phyloP scores from a whole-genome alignment of 164 flowering plant species.

The Santalum album region DNA sequence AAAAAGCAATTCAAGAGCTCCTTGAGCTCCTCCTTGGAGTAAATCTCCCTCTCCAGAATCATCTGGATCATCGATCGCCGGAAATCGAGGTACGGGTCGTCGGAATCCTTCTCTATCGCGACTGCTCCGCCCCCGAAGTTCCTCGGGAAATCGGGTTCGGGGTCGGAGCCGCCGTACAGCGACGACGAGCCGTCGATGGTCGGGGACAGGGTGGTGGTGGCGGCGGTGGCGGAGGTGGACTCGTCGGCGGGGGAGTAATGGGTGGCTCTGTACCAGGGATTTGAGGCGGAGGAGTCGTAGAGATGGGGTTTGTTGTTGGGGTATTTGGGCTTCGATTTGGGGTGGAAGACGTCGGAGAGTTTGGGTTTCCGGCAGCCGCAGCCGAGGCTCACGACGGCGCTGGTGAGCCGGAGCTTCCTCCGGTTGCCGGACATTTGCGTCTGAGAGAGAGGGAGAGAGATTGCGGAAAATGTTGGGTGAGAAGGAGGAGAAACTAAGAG shows the following conservation, averaged over 20 bases:
- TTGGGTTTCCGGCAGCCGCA: slow-evolving; percentile 55
- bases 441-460: slow-evolving; percentile 13
- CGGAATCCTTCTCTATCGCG: slow-evolving; percentile 61
- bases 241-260: background rate
- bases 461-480: background rate
- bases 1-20: slow-evolving; percentile 56
- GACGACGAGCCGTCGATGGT: background rate
- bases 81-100: slow-evolving; percentile 67
- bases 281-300: slow-evolving; percentile 16
- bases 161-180: background rate
- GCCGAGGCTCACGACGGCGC: slow-evolving; percentile 39
- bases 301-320: background rate
- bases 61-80: slow-evolving; percentile 65
- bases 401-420: slow-evolving; percentile 32
- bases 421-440: slow-evolving; percentile 22
- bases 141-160: background rate
- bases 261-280: slow-evolving; percentile 22
- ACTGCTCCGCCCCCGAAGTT: slow-evolving; percentile 22
- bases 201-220: slow-evolving; percentile 21
- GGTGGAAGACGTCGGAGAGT: slow-evolving; percentile 40
- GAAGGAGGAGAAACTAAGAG: background rate
- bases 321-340: slow-evolving; percentile 15
- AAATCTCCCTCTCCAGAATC: slow-evolving; percentile 60
- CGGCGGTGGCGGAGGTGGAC: background rate
- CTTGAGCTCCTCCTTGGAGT: slow-evolving; percentile 37